Evolutionary conservation across 768 basidiomycete species (phyloP).

Genomic region (Mycena venus): DNA sequence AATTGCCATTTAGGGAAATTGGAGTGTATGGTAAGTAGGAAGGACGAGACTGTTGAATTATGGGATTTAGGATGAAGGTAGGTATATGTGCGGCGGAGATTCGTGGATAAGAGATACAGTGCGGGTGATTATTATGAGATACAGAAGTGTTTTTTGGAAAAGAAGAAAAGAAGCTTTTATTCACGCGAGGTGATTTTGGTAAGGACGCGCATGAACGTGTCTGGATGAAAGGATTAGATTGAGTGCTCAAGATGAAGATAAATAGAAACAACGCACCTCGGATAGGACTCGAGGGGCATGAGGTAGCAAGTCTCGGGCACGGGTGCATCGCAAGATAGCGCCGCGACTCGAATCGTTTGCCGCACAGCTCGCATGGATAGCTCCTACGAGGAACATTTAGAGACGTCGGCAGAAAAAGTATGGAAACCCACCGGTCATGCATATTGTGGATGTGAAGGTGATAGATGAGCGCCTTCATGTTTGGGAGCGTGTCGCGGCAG

Average conservation of each 20-base stretch:
- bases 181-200: conserved; percentile 34
- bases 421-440: conserved; percentile 52
- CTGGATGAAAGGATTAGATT: background rate
- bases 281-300: conserved; percentile 43
- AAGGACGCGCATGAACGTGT: conserved; percentile 35
- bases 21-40: background rate
- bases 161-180: background rate
- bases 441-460: conserved; percentile 72
- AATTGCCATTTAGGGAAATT: conserved; percentile 14
- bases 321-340: conserved; percentile 23
- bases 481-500: conserved; percentile 52
- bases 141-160: background rate
- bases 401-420: background rate
- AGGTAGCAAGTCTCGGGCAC: conserved; percentile 24
- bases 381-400: conserved; percentile 14
- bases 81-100: background rate
- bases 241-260: too few species aligned
- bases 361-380: conserved; percentile 29
- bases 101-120: conserved; percentile 8
- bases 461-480: conserved; percentile 60
- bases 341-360: conserved; percentile 21
- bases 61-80: background rate
- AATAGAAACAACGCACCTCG: conserved; percentile 38
- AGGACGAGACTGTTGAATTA: background rate
- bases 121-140: conserved; percentile 2